Percentiles rank a stretch among this genome's conserved stretches.
phyloP scores from a whole-genome alignment of 495 filamentous ascomycete species.

The Hypoxylon intermedium region DNA sequence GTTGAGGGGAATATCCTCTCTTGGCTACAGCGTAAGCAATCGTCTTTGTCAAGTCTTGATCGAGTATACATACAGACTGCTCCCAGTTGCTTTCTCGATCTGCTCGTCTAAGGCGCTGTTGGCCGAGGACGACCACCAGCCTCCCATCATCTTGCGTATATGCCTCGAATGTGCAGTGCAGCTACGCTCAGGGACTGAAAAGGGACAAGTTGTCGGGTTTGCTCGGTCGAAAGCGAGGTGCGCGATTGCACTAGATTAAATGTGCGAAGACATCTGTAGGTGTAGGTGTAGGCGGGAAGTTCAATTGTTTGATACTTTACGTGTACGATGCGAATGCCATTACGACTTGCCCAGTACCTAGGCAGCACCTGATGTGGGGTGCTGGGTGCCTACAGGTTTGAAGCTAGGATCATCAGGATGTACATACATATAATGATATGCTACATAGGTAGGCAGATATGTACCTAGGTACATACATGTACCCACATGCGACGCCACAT shows the following conservation, averaged over 20 bases:
- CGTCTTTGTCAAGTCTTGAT: neutral
- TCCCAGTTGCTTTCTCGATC: slow-evolving; percentile 91
- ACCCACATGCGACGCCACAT: no score
- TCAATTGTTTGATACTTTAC: no score
- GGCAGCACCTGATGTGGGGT: no score
- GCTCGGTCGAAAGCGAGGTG: slow-evolving; percentile 8
- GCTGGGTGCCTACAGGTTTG: no score
- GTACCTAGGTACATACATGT: no score
- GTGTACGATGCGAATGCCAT: no score
- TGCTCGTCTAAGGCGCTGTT: slow-evolving; percentile 92
- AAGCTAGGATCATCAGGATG: no score
- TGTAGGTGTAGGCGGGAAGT: neutral
- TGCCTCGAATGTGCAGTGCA: neutral
- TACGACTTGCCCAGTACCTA: no score
- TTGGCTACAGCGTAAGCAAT: slow-evolving; percentile 47
- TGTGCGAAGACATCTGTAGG: neutral
- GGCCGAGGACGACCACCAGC: slow-evolving; percentile 83
- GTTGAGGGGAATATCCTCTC: slow-evolving; percentile 95
- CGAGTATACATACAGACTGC: slow-evolving; percentile 73
- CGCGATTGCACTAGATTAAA: slow-evolving; percentile 4
- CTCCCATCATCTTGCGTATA: slow-evolving; percentile 68
- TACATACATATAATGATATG: no score
- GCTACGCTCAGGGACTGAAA: neutral
- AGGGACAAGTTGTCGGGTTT: neutral
- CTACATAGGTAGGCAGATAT: no score